phyloP scores from a whole-genome alignment of 306 rosid genomes.

The Glycine latifolia region DNA sequence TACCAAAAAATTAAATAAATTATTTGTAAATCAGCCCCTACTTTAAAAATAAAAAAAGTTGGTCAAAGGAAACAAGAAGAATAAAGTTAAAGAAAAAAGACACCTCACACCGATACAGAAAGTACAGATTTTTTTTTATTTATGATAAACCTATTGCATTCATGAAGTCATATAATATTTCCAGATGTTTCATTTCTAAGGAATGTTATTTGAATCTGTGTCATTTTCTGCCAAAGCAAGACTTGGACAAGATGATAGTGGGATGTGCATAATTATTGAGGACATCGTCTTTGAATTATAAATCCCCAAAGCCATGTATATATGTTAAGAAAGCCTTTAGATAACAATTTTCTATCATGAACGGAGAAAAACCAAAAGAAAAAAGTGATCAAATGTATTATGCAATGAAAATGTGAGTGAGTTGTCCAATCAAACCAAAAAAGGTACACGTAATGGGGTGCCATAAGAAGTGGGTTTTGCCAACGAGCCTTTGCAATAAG shows the following conservation, averaged over 20 bases:
- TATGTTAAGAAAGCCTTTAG: background rate
- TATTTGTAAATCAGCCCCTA: slow-evolving; percentile 4
- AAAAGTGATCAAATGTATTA: slow-evolving; percentile 3
- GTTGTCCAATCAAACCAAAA: slow-evolving; percentile 49
- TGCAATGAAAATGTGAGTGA: slow-evolving; percentile 11
- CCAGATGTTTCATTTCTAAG: slow-evolving; percentile 27
- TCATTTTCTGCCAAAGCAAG: slow-evolving; percentile 32
- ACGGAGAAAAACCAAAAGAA: background rate
- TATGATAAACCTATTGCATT: slow-evolving; percentile 23
- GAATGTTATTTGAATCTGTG: slow-evolving; percentile 26
- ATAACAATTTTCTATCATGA: slow-evolving; percentile 1
- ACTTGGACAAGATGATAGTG: slow-evolving; percentile 44
- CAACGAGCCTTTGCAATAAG: slow-evolving; percentile 54
- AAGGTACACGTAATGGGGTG: slow-evolving; percentile 48
- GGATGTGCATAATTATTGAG: slow-evolving; percentile 35
- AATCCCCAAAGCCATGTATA: slow-evolving; percentile 38
- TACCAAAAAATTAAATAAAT: background rate
- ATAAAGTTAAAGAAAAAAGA: background rate
- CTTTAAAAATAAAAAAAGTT: slow-evolving; percentile 39
- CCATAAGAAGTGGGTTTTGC: slow-evolving; percentile 54
- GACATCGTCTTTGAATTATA: slow-evolving; percentile 29
- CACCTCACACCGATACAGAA: background rate
- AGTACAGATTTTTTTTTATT: background rate
- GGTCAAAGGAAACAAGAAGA: slow-evolving; percentile 28
- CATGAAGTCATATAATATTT: slow-evolving; percentile 29